These are phyloP conservation scores for Thraustotheca clavata DNA, from an alignment of 352 stramenopile genomes.

Conservation along the genomic window DNA sequence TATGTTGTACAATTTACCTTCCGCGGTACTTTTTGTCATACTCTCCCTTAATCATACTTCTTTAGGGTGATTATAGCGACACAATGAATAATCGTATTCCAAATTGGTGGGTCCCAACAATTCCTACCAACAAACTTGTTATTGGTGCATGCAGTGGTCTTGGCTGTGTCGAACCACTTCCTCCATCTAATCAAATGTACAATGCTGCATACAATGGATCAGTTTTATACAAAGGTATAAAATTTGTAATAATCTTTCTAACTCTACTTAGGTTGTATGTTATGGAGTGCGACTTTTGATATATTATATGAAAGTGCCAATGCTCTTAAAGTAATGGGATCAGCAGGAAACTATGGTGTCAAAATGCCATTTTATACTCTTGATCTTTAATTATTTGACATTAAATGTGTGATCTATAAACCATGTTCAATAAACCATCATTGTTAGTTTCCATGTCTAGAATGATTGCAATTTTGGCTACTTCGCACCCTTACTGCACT, in stretches of 20 bases:
- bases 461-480: no score
- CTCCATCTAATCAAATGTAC: background rate
- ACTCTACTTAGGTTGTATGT: background rate
- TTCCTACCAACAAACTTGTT: background rate
- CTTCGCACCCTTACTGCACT: no score
- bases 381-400: background rate
- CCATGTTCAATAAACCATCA: no score
- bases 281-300: slow-evolving; percentile 17
- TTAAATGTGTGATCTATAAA: no score
- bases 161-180: slow-evolving; percentile 3
- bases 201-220: background rate
- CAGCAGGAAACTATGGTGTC: slow-evolving; percentile 14
- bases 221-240: background rate
- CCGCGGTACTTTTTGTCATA: background rate
- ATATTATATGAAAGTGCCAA: slow-evolving; percentile 15
- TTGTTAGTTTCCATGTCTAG: no score
- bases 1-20: slow-evolving; percentile 61
- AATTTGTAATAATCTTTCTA: no score
- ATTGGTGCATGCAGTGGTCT: slow-evolving; percentile 8
- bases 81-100: slow-evolving; percentile 9
- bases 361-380: slow-evolving; percentile 10
- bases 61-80: background rate
- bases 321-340: slow-evolving; percentile 2
- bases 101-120: background rate
- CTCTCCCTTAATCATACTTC: background rate